Evolutionary conservation across 2,329 filamentous ascomycete genomes (phyloP).

Genomic region (Pestalotiopsis sp.): DNA sequence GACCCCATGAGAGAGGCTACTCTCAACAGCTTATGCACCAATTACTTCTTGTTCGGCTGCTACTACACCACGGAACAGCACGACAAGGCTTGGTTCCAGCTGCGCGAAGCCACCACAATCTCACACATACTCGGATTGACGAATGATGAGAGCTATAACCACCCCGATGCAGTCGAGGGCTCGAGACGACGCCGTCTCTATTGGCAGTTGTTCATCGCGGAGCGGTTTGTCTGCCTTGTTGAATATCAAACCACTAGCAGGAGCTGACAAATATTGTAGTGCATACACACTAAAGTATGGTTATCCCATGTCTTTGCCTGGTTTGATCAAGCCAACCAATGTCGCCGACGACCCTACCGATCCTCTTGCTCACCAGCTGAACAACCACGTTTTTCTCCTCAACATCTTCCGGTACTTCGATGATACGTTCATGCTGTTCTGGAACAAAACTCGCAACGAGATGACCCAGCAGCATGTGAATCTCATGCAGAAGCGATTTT

Average conservation of each 20-base stretch:
- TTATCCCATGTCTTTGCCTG: constrained; percentile 69
- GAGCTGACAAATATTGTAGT: constrained; percentile 33
- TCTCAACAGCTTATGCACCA: constrained; percentile 66
- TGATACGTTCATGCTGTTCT: constrained; percentile 62
- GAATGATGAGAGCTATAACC: constrained; percentile 63
- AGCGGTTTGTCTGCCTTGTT: constrained; percentile 53
- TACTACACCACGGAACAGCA: constrained; percentile 73
- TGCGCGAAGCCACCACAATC: constrained; percentile 76
- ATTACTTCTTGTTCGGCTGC: constrained; percentile 76
- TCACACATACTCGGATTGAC: constrained; percentile 61
- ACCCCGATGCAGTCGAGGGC: constrained; percentile 60
- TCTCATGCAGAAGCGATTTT: constrained; percentile 63
- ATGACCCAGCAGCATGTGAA: constrained; percentile 59
- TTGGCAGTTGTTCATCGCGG: constrained; percentile 73
- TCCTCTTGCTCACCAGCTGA: constrained; percentile 53
- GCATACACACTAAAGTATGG: constrained; percentile 73
- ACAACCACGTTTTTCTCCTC: constrained; percentile 60
- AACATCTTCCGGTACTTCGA: constrained; percentile 69
- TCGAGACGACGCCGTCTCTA: constrained; percentile 68
- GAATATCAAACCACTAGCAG: not conserved
- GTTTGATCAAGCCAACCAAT: constrained; percentile 67
- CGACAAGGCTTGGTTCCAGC: constrained; percentile 77
- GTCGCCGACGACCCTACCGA: constrained; percentile 62
- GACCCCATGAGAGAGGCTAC: constrained; percentile 61
- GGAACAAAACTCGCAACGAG: constrained; percentile 65